phyloP scores from a whole-genome alignment of 2,329 filamentous ascomycete genomes.

The Diplodia sapinea region DNA sequence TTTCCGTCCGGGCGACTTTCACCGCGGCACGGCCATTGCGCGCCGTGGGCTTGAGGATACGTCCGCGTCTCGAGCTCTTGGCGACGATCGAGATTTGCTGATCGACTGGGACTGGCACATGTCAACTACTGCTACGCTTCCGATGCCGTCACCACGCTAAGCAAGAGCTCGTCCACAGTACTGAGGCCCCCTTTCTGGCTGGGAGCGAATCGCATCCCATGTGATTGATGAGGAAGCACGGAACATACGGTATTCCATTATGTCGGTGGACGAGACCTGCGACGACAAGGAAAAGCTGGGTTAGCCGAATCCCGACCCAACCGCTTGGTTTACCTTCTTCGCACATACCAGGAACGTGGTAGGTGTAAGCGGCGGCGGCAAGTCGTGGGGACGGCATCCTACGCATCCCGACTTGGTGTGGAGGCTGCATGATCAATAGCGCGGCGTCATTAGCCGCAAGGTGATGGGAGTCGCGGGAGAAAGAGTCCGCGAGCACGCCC shows the following conservation, averaged over 20 bases:
- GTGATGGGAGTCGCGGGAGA: neutral
- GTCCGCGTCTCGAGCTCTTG: neutral
- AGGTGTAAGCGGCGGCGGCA: neutral
- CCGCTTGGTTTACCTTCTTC: conserved; percentile 1
- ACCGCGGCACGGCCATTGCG: neutral
- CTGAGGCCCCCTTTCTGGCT: neutral
- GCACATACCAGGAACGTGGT: neutral
- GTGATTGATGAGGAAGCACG: neutral
- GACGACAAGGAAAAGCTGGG: neutral
- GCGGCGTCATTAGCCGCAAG: neutral
- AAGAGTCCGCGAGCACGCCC: too few species aligned
- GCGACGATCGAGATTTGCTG: neutral
- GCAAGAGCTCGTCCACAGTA: neutral
- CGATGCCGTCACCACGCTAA: neutral
- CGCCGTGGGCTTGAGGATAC: neutral
- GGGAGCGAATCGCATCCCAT: neutral
- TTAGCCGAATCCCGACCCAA: neutral
- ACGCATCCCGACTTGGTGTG: neutral
- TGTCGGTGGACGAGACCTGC: neutral
- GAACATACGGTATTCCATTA: neutral
- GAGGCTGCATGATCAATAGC: neutral
- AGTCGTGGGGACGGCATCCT: neutral
- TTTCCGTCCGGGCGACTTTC: neutral
- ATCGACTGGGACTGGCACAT: conserved; percentile 1
- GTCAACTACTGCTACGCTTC: too few species aligned